Evolutionary conservation across 1,284 basidiomycete genomes (phyloP).

Genomic region (Apiotrichum mycotoxinovorans): DNA sequence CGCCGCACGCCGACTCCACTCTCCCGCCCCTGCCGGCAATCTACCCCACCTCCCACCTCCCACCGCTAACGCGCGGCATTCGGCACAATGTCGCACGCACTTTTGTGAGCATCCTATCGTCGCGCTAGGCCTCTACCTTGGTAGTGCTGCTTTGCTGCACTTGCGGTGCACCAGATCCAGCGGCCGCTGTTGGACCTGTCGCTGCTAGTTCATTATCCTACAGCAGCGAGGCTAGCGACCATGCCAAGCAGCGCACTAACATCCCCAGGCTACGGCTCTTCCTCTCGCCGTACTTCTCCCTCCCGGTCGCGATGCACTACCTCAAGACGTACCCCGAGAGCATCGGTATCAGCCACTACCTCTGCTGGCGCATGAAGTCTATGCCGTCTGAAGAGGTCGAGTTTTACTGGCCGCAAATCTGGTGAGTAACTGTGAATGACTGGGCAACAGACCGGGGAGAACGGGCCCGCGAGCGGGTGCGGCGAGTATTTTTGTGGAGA

Average conservation of each 20-base stretch:
- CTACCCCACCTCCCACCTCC: too few species aligned
- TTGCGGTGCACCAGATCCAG: too few species aligned
- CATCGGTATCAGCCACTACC: slow-evolving; percentile 93
- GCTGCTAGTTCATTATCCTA: too few species aligned
- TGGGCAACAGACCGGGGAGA: too few species aligned
- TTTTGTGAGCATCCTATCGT: slow-evolving; percentile 21
- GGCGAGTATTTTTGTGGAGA: neutral
- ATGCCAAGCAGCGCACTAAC: neutral
- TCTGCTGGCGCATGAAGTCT: slow-evolving; percentile 74
- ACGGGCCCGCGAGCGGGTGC: too few species aligned
- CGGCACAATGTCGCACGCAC: slow-evolving; percentile 35
- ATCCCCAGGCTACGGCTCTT: slow-evolving; percentile 67
- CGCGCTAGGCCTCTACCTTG: too few species aligned
- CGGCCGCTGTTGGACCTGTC: too few species aligned
- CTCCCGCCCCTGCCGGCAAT: neutral
- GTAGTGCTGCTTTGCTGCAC: too few species aligned
- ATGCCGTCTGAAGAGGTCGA: slow-evolving; percentile 76
- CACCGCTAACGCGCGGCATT: neutral
- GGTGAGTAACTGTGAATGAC: slow-evolving; percentile 62
- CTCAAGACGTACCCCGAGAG: slow-evolving; percentile 84
- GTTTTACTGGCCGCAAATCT: slow-evolving; percentile 96
- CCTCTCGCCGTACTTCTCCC: slow-evolving; percentile 84
- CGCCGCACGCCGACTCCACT: neutral
- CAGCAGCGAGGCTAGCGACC: too few species aligned
- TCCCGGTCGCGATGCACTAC: slow-evolving; percentile 85